Base-by-base conservation (phyloP, 148 eudicot genomes). In the Chenopodium suecicum region DNA sequence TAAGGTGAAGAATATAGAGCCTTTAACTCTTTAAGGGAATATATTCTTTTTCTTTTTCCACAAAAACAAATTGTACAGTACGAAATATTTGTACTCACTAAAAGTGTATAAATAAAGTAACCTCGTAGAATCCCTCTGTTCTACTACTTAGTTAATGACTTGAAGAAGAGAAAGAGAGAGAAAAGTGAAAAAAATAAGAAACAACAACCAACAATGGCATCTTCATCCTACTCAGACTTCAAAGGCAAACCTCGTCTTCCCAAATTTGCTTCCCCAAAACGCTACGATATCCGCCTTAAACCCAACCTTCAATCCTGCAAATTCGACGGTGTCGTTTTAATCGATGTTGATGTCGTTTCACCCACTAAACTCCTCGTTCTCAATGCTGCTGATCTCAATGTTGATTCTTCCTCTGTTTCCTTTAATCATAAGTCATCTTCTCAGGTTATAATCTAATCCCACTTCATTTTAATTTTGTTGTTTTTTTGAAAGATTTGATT, bases 301-400 rank as follows among this genome's bases (percentile, higher is more conserved):
- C 98, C 98, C 17, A 94, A 96, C 87, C 94, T 96, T 12, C 41
- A 68, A 75, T 77, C 90, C 77, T 96, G 99, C 83, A 90, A 80
- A 37, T 96, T 96, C 89, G 4, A 81, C 83, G 98, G 99, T 67
- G 47, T 84, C 83, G 98, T 92, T 54, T 81, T 83, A 2, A 90
- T 94, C 76, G 64, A 86, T 73, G 84, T 92, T 68, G 87, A 94
- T 76, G 82, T 96, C 77, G 90, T 96, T 50, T 84, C 92, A 20
- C 86, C 86, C 34, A 91, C 97, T 17, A 90, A 87, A 52, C 79
- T 82, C 80, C 82, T 96, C 76, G 98, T 94, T 29, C 94, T 94
- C 81, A 96, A 96, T 78, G 97, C 99, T 58, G 94, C 93, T 23
- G 99, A 96, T 20, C 97, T 96, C 82, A 34, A 78, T 37, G 89